phyloP scores from a whole-genome alignment of 495 filamentous ascomycete genomes.

The Penicillium silybi region DNA sequence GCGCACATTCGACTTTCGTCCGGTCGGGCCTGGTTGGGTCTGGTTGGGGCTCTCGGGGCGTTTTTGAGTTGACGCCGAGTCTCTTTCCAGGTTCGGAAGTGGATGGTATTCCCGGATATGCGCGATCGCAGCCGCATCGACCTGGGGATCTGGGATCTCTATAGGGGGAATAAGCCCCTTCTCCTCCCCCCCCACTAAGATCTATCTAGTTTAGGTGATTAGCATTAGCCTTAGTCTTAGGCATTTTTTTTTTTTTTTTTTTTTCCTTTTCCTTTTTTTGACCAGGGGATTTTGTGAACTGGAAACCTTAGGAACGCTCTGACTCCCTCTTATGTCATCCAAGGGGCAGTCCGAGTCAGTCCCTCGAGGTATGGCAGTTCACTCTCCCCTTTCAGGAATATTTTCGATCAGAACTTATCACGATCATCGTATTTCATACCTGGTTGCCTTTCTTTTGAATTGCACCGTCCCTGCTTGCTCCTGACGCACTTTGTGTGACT shows the following conservation, averaged over 20 bases:
- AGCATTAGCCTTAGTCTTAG: background rate
- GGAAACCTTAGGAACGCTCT: background rate
- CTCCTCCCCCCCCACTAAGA: background rate
- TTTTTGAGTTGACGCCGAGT: background rate
- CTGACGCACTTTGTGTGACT: background rate
- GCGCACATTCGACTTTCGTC: constrained; percentile 26
- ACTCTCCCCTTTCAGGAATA: background rate
- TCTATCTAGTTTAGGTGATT: background rate
- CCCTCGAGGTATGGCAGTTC: background rate
- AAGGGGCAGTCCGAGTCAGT: background rate
- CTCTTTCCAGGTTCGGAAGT: background rate
- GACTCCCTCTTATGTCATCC: constrained; percentile 15
- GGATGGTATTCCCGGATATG: constrained; percentile 19
- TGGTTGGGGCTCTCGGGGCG: background rate
- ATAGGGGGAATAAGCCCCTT: background rate
- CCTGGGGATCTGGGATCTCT: background rate
- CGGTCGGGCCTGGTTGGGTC: too few relatives aligned
- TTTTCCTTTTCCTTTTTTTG: background rate
- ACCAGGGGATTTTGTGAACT: background rate
- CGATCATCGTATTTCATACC: background rate
- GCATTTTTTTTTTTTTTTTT: too few relatives aligned
- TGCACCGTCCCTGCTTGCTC: background rate
- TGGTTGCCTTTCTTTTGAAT: background rate
- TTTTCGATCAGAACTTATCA: too few relatives aligned
- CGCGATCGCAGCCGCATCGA: constrained; percentile 17